A percentile compares a stretch with the other conserved stretches of the same genome.
Evolutionary conservation across 2,329 filamentous ascomycete species (phyloP).

Genomic region (Calonectria naviculata): DNA sequence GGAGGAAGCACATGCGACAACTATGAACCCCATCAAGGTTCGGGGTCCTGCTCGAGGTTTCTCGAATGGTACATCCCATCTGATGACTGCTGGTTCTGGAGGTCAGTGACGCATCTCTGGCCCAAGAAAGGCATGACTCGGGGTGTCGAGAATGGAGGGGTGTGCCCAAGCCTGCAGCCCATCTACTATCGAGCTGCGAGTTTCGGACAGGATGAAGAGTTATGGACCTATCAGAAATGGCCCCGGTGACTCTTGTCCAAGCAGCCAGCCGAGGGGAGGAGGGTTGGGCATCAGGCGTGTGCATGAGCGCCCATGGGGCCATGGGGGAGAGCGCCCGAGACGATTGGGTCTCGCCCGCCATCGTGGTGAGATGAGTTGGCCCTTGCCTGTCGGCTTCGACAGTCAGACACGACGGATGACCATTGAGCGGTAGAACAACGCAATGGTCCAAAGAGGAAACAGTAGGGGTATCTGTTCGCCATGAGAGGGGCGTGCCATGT

Average conservation of each 20-base stretch:
- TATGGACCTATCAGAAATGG: conserved; percentile 18
- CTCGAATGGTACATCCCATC: conserved; percentile 22
- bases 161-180: conserved; percentile 1
- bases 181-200: conserved; percentile 10
- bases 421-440: conserved; percentile 5
- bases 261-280: conserved; percentile 23
- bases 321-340: conserved; percentile 12
- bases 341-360: conserved; percentile 27
- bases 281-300: conserved; percentile 37
- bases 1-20: conserved; percentile 8
- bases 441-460: conserved; percentile 2
- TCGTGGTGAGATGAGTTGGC: conserved; percentile 25
- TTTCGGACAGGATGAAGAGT: conserved; percentile 7
- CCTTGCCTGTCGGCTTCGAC: conserved; percentile 20
- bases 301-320: conserved; percentile 30
- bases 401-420: conserved; percentile 9
- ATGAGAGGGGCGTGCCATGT: conserved; percentile 10
- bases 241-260: conserved; percentile 14
- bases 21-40: conserved; percentile 6
- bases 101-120: conserved; percentile 18
- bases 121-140: conserved; percentile 24
- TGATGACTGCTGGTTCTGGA: conserved; percentile 16
- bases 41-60: conserved; percentile 20
- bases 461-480: conserved; percentile 18
- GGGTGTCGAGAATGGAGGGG: conserved; percentile 7